phyloP scores from a whole-genome alignment of 179 eudicot genomes.

The Carnegiea gigantea region DNA sequence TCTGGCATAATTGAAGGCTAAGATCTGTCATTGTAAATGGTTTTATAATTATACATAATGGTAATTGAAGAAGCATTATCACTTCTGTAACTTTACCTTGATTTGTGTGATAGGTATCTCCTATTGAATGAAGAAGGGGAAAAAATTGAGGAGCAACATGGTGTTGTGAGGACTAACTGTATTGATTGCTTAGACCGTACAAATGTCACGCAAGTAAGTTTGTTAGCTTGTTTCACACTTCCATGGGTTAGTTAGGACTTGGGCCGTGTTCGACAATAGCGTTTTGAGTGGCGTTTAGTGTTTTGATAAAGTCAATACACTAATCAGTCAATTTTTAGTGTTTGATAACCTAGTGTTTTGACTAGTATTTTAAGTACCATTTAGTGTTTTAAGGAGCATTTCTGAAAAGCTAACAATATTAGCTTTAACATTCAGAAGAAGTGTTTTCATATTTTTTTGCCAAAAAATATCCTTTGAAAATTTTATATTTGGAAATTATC shows the following conservation, averaged over 20 bases:
- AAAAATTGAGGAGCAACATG: conserved; percentile 77
- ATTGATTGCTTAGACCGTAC: conserved; percentile 98
- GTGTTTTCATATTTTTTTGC: too few relatives aligned
- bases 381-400: too few relatives aligned
- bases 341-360: too few relatives aligned
- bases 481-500: too few relatives aligned
- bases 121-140: conserved; percentile 80
- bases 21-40: not conserved
- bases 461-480: too few relatives aligned
- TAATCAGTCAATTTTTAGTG: too few relatives aligned
- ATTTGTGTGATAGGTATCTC: conserved; percentile 61
- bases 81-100: conserved; percentile 3
- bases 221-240: not conserved
- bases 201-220: conserved; percentile 88
- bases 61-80: conserved; percentile 1
- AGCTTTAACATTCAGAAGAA: too few relatives aligned
- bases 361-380: too few relatives aligned
- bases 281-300: too few relatives aligned
- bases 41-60: not conserved
- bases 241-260: not conserved
- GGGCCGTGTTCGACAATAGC: too few relatives aligned
- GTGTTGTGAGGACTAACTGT: conserved; percentile 91
- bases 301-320: too few relatives aligned
- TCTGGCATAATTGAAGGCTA: not conserved
- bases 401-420: too few relatives aligned